A percentile compares a stretch with the other conserved stretches of the same genome.
These are phyloP conservation scores for Arabidopsis lyrata DNA, from an alignment of 441 rosid species.

Conservation along the genomic window DNA sequence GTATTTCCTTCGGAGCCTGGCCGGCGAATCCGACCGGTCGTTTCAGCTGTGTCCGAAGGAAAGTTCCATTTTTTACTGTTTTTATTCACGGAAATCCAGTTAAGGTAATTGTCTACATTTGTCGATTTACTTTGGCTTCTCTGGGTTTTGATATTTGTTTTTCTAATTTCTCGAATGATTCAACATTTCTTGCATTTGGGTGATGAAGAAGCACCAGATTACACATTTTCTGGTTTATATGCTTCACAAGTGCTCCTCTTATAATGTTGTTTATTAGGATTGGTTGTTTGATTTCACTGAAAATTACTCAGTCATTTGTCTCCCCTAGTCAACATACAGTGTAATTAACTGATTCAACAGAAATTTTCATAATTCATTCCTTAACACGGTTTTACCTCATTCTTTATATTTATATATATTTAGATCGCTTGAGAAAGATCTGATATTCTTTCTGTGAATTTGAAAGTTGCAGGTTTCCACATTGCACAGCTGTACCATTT, in stretches of 20 bases:
- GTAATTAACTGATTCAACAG: slow-evolving; percentile 8
- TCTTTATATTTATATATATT: not conserved
- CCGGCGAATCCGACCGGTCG: slow-evolving; percentile 39
- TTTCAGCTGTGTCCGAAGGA: slow-evolving; percentile 32
- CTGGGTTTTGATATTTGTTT: no score
- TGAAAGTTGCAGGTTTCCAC: slow-evolving; percentile 23
- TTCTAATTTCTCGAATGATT: not conserved
- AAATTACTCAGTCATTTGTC: not conserved
- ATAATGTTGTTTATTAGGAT: not conserved
- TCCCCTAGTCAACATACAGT: slow-evolving; percentile 22
- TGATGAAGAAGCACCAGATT: slow-evolving; percentile 15
- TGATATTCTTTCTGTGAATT: slow-evolving; percentile 14
- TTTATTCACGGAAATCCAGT: not conserved
- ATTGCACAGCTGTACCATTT: slow-evolving; percentile 33
- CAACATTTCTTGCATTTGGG: slow-evolving; percentile 17
- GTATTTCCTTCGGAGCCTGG: slow-evolving; percentile 21
- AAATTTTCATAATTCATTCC: slow-evolving; percentile 7
- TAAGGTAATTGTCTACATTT: slow-evolving; percentile 35
- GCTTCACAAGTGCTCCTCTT: slow-evolving; percentile 12
- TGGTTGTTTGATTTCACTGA: slow-evolving; percentile 20
- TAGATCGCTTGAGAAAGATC: slow-evolving; percentile 25
- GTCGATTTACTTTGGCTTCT: not conserved
- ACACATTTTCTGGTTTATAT: slow-evolving; percentile 14
- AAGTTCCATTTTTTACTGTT: not conserved
- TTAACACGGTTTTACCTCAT: not conserved